Evolutionary conservation across 495 filamentous ascomycete genomes (phyloP).

Genomic region (Neurospora tetrasperma): DNA sequence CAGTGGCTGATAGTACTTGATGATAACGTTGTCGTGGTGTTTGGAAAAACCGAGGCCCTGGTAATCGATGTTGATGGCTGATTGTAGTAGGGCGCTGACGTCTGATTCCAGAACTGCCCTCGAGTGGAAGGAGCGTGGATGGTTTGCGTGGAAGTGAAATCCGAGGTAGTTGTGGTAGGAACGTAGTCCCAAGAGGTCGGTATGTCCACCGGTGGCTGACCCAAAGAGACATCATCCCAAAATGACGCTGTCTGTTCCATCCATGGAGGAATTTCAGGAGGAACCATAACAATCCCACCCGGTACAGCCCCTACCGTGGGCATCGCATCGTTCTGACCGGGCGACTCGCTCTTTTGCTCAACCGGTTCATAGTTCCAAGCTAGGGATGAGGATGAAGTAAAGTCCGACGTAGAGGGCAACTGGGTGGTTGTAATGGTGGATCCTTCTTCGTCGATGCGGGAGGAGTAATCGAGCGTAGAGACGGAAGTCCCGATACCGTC

Average conservation of each 20-base stretch:
- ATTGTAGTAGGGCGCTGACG: conserved; percentile 1
- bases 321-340: not conserved
- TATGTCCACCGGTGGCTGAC: not conserved
- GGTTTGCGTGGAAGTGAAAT: not conserved
- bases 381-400: not conserved
- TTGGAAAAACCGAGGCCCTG: not conserved
- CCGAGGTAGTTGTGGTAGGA: not conserved
- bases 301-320: not conserved
- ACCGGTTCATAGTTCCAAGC: not conserved
- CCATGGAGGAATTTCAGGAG: not conserved
- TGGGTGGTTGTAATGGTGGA: not conserved
- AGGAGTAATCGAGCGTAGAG: not conserved
- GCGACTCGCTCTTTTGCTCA: not conserved
- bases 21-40: not conserved
- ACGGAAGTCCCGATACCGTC: not conserved
- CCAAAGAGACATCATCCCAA: not conserved
- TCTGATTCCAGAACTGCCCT: not conserved
- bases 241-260: not conserved
- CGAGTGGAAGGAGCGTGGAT: not conserved
- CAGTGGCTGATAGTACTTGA: conserved; percentile 8
- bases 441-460: not conserved
- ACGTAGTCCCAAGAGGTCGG: not conserved
- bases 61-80: conserved; percentile 2
- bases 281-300: not conserved
- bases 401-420: not conserved